Evolutionary conservation across 495 filamentous ascomycete species (phyloP).

Genomic region (Tricharina praecox): DNA sequence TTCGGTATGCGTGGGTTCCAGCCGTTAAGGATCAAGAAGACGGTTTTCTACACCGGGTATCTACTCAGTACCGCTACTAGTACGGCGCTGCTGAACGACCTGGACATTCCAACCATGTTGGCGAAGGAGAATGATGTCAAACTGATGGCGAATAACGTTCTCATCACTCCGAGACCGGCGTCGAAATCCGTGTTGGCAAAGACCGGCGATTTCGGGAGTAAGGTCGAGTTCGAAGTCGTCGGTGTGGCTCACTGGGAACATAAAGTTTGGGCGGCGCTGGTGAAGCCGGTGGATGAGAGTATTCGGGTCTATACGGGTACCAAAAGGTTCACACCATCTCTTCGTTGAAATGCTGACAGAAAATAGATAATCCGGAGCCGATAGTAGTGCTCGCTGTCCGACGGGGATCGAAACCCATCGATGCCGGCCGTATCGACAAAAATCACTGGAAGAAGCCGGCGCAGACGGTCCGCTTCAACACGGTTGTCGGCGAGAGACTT

Average conservation of each 20-base stretch:
- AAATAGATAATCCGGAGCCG: constrained; percentile 39
- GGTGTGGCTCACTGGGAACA: constrained; percentile 58
- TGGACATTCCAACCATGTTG: constrained; percentile 41
- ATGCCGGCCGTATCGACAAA: constrained; percentile 52
- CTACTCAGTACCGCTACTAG: constrained; percentile 55
- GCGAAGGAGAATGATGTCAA: constrained; percentile 50
- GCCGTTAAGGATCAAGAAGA: constrained; percentile 58
- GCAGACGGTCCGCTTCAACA: constrained; percentile 47
- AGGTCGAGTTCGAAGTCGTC: constrained; percentile 66
- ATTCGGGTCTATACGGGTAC: constrained; percentile 44
- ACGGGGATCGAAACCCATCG: constrained; percentile 54
- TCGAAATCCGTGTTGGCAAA: constrained; percentile 51
- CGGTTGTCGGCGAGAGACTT: constrained; percentile 70
- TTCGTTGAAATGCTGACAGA: neutral
- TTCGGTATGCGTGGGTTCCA: constrained; percentile 19
- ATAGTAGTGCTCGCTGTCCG: constrained; percentile 60
- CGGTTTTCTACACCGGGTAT: constrained; percentile 89
- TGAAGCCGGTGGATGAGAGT: constrained; percentile 50
- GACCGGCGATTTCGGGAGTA: constrained; percentile 69
- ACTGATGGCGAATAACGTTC: constrained; percentile 72
- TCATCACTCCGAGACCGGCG: constrained; percentile 64
- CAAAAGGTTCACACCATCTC: too few relatives aligned
- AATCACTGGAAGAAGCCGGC: constrained; percentile 65
- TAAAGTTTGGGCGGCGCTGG: constrained; percentile 68
- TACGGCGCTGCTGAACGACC: constrained; percentile 47